phyloP scores from a whole-genome alignment of 176 grass and related monocot species.

The Alloteropsis semialata region DNA sequence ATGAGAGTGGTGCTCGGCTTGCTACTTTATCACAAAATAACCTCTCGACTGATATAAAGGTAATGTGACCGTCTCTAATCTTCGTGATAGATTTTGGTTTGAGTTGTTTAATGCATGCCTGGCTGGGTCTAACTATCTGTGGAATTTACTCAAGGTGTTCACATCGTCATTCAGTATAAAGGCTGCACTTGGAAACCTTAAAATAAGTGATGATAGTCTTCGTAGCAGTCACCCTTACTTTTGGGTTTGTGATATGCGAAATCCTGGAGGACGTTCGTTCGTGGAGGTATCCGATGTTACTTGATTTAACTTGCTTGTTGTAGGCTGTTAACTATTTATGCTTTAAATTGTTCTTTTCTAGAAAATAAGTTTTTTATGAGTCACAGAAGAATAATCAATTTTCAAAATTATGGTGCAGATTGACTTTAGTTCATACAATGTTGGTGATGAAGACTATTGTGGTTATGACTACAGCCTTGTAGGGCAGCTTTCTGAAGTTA shows the following conservation, averaged over 20 bases:
- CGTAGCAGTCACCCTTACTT: slow-evolving; percentile 71
- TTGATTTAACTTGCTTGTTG: not conserved
- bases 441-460: slow-evolving; percentile 80
- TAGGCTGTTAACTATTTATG: slow-evolving; percentile 8
- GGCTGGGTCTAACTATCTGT: slow-evolving; percentile 18
- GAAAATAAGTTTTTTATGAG: slow-evolving; percentile 13
- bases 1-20: slow-evolving; percentile 60
- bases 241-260: slow-evolving; percentile 99
- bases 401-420: slow-evolving; percentile 58
- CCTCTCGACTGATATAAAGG: slow-evolving; percentile 91
- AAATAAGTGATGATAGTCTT: slow-evolving; percentile 97
- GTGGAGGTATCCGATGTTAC: slow-evolving; percentile 69
- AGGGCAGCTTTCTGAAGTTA: slow-evolving; percentile 94
- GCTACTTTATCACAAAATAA: slow-evolving; percentile 94
- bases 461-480: slow-evolving; percentile 92
- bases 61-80: slow-evolving; percentile 25
- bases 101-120: not conserved
- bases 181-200: slow-evolving; percentile 98
- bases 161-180: slow-evolving; percentile 92
- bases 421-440: slow-evolving; percentile 85
- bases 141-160: slow-evolving; percentile 66
- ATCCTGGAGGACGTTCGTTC: slow-evolving; percentile 89
- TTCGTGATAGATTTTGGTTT: slow-evolving; percentile 7
- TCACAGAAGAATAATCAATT: slow-evolving; percentile 6
- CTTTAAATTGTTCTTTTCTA: not conserved